These are phyloP conservation scores for Colletotrichum ledebouriae DNA, from an alignment of 2,329 filamentous ascomycete genomes.

Conservation along the genomic window DNA sequence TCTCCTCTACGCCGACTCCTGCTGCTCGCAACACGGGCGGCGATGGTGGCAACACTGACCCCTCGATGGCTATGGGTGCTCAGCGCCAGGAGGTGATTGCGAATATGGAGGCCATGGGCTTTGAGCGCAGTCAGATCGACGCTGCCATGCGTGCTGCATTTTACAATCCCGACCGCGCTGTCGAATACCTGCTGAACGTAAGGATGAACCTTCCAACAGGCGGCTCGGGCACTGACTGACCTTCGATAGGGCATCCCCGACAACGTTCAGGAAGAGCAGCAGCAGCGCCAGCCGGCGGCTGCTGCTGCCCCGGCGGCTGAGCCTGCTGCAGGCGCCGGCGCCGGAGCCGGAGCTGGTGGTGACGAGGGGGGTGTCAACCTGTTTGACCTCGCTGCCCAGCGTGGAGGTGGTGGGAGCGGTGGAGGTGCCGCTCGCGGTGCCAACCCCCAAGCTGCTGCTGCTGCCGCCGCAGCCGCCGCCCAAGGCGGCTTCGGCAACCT, in stretches of 20 bases:
- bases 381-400: slow-evolving; percentile 90
- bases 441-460: slow-evolving; percentile 55
- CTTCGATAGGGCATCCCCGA: slow-evolving; percentile 86
- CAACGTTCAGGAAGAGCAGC: slow-evolving; percentile 79
- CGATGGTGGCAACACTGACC: slow-evolving; percentile 70
- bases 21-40: slow-evolving; percentile 62
- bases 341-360: slow-evolving; percentile 61
- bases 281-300: slow-evolving; percentile 60
- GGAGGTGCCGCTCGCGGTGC: slow-evolving; percentile 58
- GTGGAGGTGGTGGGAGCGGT: slow-evolving; percentile 59
- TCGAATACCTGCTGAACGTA: slow-evolving; percentile 93
- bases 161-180: slow-evolving; percentile 96
- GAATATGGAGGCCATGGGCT: slow-evolving; percentile 98
- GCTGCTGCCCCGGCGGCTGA: slow-evolving; percentile 59
- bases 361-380: slow-evolving; percentile 84
- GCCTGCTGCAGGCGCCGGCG: slow-evolving; percentile 57
- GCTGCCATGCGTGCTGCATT: slow-evolving; percentile 95
- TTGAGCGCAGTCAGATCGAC: slow-evolving; percentile 88
- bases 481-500: slow-evolving; percentile 79
- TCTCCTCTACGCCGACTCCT: slow-evolving; percentile 68
- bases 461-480: slow-evolving; percentile 63
- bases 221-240: slow-evolving; percentile 4
- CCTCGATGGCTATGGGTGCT: slow-evolving; percentile 86
- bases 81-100: slow-evolving; percentile 86
- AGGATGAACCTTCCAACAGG: slow-evolving; percentile 51